Percentiles rank a stretch among this genome's conserved stretches.
phyloP scores from a whole-genome alignment of 2,329 filamentous ascomycete genomes.

The Pseudodiploospora longispora region DNA sequence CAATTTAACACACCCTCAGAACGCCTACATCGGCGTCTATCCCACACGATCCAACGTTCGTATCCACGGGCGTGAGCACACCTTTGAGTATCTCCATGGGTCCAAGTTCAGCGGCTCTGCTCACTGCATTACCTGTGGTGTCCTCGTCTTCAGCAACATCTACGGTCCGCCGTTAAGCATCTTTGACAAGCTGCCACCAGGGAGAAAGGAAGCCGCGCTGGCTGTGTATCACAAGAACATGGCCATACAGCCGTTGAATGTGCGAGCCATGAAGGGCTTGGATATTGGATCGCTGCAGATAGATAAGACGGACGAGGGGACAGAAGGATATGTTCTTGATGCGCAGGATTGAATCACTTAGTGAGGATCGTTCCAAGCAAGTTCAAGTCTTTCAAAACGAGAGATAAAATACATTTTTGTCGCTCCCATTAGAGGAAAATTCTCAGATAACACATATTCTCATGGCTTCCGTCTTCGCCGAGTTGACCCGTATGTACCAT shows the following conservation, averaged over 20 bases:
- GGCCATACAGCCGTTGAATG: slow-evolving; percentile 17
- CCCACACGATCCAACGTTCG: slow-evolving; percentile 19
- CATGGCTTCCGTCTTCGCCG: too few species aligned
- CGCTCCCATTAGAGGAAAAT: not conserved
- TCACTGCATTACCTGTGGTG: slow-evolving; percentile 22
- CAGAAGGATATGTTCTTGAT: slow-evolving; percentile 16
- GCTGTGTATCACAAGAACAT: slow-evolving; percentile 15
- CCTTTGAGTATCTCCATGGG: slow-evolving; percentile 16
- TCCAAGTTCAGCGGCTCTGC: slow-evolving; percentile 12
- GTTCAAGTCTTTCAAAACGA: too few species aligned
- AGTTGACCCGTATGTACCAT: too few species aligned
- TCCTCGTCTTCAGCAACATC: slow-evolving; percentile 18
- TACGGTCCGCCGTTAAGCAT: slow-evolving; percentile 21
- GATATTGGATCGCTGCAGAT: slow-evolving; percentile 8
- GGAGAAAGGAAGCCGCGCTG: slow-evolving; percentile 15
- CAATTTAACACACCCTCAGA: slow-evolving; percentile 11
- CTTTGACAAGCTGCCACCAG: slow-evolving; percentile 18
- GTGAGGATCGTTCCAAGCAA: too few species aligned
- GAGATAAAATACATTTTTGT: too few species aligned
- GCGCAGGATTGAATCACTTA: too few species aligned
- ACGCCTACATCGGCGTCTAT: slow-evolving; percentile 20
- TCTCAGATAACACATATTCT: not conserved
- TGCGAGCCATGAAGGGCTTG: slow-evolving; percentile 15
- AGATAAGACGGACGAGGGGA: slow-evolving; percentile 14
- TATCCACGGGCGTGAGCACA: slow-evolving; percentile 17